Evolutionary conservation across 2,329 filamentous ascomycete species (phyloP), one percentile per base, ranked within the genome.

Genomic region (Pseudopithomyces chartarum): DNA sequence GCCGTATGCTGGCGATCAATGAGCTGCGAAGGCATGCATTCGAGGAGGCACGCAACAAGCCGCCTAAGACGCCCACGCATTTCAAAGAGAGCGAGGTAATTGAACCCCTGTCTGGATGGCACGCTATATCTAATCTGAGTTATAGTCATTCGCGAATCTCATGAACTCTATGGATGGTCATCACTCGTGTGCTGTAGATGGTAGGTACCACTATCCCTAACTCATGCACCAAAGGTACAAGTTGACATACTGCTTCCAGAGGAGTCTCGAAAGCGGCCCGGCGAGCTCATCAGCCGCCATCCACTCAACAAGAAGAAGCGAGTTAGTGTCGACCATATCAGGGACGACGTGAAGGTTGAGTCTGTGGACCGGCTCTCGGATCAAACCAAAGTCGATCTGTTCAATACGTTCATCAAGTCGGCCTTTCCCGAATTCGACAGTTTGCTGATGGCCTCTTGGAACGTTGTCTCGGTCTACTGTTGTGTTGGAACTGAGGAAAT

Each of bases 401-500:
- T 73, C 63, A 61, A 73, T 43, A 62, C 52, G 2, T 59, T 73
- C 8, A 45, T 65, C 26, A 64, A 63, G 36, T 59, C 63, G 0
- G 68, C 69, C 0, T 67, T 73, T 8, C 69, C 71, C 1, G 64
- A 66, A 36, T 70, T 73, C 49, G 66, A 73, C 40, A 66, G 69
- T 34, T 29, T 73, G 44, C 64, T 73, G 59, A 65, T 63, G 45
- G 70, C 71, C 13, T 60, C 65, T 0, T 73, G 70, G 70, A 74
- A 73, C 33, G 65, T 70, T 2, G 62, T 73, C 2, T 65, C 64
- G 0, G 58, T 74, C n/a, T 70, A 72, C 48, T 55, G 60, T 17
- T 57, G 64, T 17, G 55, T 64, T 1, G 70, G 69, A 0, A 69
- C 60, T 12, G 67, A 73, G 48, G 67, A 67, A 20, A 56, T 62